Evolutionary conservation across 73 alveolate species (phyloP), one percentile per base, ranked within the genome.

Genomic region (Urostyla sp.): DNA sequence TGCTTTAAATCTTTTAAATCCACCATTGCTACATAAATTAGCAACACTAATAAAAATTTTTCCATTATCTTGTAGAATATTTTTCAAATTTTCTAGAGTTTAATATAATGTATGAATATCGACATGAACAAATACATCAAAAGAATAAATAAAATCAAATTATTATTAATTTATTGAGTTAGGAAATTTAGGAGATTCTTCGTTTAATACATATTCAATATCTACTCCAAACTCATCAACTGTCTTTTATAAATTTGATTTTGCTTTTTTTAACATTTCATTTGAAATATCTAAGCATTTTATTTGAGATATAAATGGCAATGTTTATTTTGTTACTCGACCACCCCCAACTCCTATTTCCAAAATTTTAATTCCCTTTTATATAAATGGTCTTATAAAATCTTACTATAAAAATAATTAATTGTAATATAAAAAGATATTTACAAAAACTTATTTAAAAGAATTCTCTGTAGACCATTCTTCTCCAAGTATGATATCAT

Each of bases 331-430:
- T 5, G 91, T 90, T n/a, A 89, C 80, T 11, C 95, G 76, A 31
- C 95, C 95, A 11, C 95, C 95, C 4, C 95, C 95, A 15, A 78
- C 75, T 23, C 95, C 95, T 0, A 89, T 66, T 74, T 89, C 95
- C 4, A 89, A 80, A 11, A 67, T 87, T 48, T 63, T 48, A 16
- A n/a, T 32, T 20, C 35, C 75, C 24, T 44, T 2, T 26, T 1
- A 11, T 3, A 59, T n/a, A 80, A 50, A 13, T 8, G 80, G 90
- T 24, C 7, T 46, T 15, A 67, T 60, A 30, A 35, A 66, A 4
- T 80, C 87, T 0, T 32, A 51, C 87, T 75, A 7, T 13, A 75
- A 36, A 16, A 23, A 18, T 28, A 1, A 7, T 10, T 16, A 18
- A 10, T 43, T 10, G 18, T 60, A 8, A 32, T 57, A 67, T 24